A percentile compares a stretch with the other conserved stretches of the same genome.
phyloP scores from a whole-genome alignment of 192 early-diverging fungal genomes.

The Ambispora gerdemannii region DNA sequence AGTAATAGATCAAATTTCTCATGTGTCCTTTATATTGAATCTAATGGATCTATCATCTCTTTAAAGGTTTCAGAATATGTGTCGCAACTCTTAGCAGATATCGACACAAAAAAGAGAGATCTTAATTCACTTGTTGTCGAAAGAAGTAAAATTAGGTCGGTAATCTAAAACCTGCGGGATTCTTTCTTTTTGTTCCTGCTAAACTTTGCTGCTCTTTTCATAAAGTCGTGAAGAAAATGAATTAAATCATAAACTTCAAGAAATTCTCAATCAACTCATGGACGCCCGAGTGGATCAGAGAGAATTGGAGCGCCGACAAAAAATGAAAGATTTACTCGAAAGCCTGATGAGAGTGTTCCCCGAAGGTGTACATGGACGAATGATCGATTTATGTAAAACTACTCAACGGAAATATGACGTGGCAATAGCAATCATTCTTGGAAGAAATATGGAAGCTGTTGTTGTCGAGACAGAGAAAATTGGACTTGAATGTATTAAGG shows the following conservation, averaged over 20 bases:
- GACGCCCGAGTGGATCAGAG: slow-evolving; percentile 79
- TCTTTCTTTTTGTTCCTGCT: slow-evolving; percentile 9
- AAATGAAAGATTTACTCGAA: slow-evolving; percentile 71
- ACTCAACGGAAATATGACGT: slow-evolving; percentile 89
- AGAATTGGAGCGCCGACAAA: slow-evolving; percentile 78
- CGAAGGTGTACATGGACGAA: slow-evolving; percentile 86
- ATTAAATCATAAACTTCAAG: slow-evolving; percentile 82
- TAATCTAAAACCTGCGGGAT: slow-evolving; percentile 2
- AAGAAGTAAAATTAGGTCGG: slow-evolving; percentile 58
- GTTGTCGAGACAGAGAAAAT: slow-evolving; percentile 90
- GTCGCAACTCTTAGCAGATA: slow-evolving; percentile 34
- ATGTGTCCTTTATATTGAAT: not conserved
- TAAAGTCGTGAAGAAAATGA: slow-evolving; percentile 62
- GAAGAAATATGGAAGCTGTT: slow-evolving; percentile 90
- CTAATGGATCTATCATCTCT: not conserved
- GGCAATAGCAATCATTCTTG: slow-evolving; percentile 83
- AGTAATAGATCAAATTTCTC: slow-evolving; percentile 18
- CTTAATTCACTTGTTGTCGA: slow-evolving; percentile 61
- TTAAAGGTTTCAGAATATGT: slow-evolving; percentile 9
- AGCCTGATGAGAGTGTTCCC: slow-evolving; percentile 82
- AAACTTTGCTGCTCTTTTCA: not conserved
- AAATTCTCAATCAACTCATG: slow-evolving; percentile 69
- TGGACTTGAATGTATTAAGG: slow-evolving; percentile 93
- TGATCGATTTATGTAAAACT: slow-evolving; percentile 88
- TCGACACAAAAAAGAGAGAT: slow-evolving; percentile 48